Evolutionary conservation across 306 rosid species (phyloP), one percentile per base, ranked within the genome.

Genomic region (Prunus padus): DNA sequence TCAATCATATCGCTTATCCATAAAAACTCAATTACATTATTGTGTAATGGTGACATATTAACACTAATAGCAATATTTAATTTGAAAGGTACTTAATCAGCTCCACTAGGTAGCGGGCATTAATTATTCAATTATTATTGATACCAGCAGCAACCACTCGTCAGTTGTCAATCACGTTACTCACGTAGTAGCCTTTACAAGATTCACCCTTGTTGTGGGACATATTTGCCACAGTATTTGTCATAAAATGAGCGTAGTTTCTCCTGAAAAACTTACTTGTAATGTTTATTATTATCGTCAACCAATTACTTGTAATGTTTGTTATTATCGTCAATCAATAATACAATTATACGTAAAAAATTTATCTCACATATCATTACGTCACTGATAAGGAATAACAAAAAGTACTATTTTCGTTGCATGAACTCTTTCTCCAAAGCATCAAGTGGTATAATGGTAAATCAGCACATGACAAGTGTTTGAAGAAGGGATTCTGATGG

Each of bases 81-180:
- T 55, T 37, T 51, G 1, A 15, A 51, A 5, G 2, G 40, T 14
- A 4, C 4, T 26, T 30, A 61, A 61, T 61, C 44, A 61, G 4
- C 40, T 61, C 66, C 37, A 28, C 42, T 7, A 13, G 44, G 12
- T 13, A 28, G n/a, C 14, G n/a, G 66, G 14, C 57, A 31, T 47
- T 15, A 42, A 31, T 47, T 25, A 16, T 26, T 50, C 31, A 52
- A 52, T 33, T 55, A 11, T 30, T 65, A 71, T 55, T n/a, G 31
- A 13, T 71, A 69, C 50, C n/a, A 42, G 30, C 76, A 40, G 49
- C 64, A 40, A 7, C 76, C 23, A 55, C 37, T 22, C 76, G 23
- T 26, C 45, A 71, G 20, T 33, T 23, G 13, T 20, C 65, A 71
- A 4, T 26, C 40, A 14, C 63, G n/a, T 57, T 57, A 57, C 20